These are phyloP conservation scores for Talaromyces sp. DNA, from an alignment of 2,329 filamentous ascomycete species.

Conservation along the genomic window DNA sequence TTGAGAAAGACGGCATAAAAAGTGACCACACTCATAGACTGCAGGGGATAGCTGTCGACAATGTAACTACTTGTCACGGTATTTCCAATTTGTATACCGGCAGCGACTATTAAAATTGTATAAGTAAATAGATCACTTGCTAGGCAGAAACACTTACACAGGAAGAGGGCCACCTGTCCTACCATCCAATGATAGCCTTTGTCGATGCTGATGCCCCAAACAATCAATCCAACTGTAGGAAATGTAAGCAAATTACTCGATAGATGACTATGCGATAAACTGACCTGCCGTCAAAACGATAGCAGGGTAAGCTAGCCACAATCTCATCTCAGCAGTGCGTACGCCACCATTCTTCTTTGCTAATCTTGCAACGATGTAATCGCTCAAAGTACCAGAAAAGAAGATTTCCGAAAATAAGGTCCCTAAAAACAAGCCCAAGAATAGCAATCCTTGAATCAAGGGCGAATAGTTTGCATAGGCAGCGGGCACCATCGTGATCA, in stretches of 20 bases:
- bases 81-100: constrained; percentile 56
- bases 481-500: constrained; percentile 49
- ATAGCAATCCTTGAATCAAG: constrained; percentile 51
- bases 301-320: constrained; percentile 55
- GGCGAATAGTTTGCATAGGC: constrained; percentile 49
- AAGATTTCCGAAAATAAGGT: constrained; percentile 49
- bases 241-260: not conserved
- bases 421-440: constrained; percentile 51
- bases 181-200: constrained; percentile 53
- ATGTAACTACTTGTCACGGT: constrained; percentile 51
- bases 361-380: constrained; percentile 46
- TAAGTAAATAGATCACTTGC: not conserved
- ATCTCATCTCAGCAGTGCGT: constrained; percentile 50
- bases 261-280: constrained; percentile 9
- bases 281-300: constrained; percentile 41
- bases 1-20: constrained; percentile 55
- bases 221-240: constrained; percentile 42
- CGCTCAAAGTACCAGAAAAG: constrained; percentile 51
- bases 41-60: constrained; percentile 53
- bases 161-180: constrained; percentile 52
- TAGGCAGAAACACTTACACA: constrained; percentile 38
- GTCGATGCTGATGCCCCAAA: constrained; percentile 56
- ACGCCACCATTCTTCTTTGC: constrained; percentile 41
- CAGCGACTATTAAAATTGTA: constrained; percentile 37
- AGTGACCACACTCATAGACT: constrained; percentile 51